phyloP scores from a whole-genome alignment of 1,139 yeast species.

The Saccharomyces hybrid region DNA sequence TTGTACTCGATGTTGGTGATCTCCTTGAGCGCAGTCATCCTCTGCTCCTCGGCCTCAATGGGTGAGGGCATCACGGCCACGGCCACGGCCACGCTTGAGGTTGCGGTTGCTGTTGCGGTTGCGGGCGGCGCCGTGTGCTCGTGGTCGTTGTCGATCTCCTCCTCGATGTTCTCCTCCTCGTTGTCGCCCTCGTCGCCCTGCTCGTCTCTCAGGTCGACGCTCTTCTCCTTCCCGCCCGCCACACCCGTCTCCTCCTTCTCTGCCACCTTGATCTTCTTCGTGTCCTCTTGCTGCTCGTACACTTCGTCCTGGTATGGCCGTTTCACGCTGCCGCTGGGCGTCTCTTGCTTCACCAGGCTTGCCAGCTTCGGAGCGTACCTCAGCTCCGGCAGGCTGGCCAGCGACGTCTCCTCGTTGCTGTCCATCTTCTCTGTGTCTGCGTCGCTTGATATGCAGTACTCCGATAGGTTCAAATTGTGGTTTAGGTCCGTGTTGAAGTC shows the following conservation, averaged over 20 bases:
- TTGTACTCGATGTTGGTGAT: slow-evolving; percentile 73
- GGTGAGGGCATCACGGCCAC: slow-evolving; percentile 29
- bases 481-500: slow-evolving; percentile 20
- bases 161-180: slow-evolving; percentile 8
- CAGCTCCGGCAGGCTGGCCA: slow-evolving; percentile 1
- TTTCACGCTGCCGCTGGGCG: neutral
- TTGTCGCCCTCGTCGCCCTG: slow-evolving; percentile 14
- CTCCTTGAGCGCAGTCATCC: slow-evolving; percentile 43
- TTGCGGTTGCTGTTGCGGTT: slow-evolving; percentile 1
- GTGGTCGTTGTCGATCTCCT: slow-evolving; percentile 15
- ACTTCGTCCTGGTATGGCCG: neutral
- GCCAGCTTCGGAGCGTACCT: neutral
- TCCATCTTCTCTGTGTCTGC: slow-evolving; percentile 33
- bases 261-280: neutral
- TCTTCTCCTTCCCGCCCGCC: slow-evolving; percentile 7
- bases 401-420: slow-evolving; percentile 4
- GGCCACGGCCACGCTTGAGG: neutral
- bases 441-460: slow-evolving; percentile 28
- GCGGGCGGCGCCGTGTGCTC: slow-evolving; percentile 14
- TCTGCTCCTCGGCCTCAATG: slow-evolving; percentile 34
- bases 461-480: slow-evolving; percentile 18
- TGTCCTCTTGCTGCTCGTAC: neutral
- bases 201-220: slow-evolving; percentile 11
- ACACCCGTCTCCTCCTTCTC: slow-evolving; percentile 1
- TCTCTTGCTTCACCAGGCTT: neutral